Base-by-base conservation (phyloP, 768 basidiomycete species). In the Termitomyces sp. region DNA sequence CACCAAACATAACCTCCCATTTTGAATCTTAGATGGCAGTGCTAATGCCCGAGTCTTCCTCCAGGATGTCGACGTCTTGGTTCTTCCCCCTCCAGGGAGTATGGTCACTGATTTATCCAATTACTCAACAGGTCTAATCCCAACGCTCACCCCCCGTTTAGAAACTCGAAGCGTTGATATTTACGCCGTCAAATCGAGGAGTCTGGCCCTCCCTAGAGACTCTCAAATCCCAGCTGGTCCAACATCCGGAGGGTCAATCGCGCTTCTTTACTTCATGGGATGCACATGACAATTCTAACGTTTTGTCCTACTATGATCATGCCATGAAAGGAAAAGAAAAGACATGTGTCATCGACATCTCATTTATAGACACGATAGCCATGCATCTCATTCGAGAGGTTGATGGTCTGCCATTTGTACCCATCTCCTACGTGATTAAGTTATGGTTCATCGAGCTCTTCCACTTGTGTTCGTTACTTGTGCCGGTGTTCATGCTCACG, bases 61-160 rank as follows among this genome's bases (percentile, higher is more conserved):
- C n/a, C n/a, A n/a, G n/a, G n/a, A n/a, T n/a, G n/a, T n/a, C n/a
- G n/a, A n/a, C n/a, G n/a, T n/a, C 16, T 64, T 77, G 14, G 61
- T 74, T 52, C 58, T 73, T 53, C 60, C 63, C 48, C 13, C 46
- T 32, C 39, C 49, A 54, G 33, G 51, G n/a, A 52, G 57, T 32
- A 61, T 62, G 1, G 57, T 66, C 16, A 64, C 66, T 9, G 67
- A 32, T 13, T 48, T 7, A 13, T 20, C 24, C 32, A 48, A 20
- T 6, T 13, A 32, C 18, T 32, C 22, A 36, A 36, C 22, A 24
- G 22, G 24, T 44, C 1, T 6, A 13, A 44, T 44, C 8, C 0
- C 5, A 3, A 33, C 13, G 14, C 32, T 14, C n/a, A 24, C 22
- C 9, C 12, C 4, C 16, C 32, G 14, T 10, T 26, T 6, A 50